These are phyloP conservation scores for Letharia columbiana DNA, from an alignment of 495 filamentous ascomycete species.

Conservation along the genomic window DNA sequence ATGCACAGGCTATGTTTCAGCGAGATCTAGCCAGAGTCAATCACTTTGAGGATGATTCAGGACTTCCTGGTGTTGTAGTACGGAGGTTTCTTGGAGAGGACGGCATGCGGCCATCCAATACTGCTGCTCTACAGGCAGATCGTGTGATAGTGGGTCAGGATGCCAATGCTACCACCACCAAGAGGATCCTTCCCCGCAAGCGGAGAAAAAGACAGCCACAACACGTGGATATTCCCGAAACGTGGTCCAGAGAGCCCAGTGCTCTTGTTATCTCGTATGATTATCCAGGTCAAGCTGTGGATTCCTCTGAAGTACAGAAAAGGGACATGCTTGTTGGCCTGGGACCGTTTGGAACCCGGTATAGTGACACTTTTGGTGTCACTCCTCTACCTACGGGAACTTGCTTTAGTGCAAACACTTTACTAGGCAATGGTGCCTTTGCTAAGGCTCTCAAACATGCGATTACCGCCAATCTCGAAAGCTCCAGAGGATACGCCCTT, in stretches of 20 bases:
- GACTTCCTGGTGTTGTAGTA: conserved; percentile 8
- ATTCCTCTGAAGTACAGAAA: not conserved
- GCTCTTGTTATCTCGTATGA: conserved; percentile 36
- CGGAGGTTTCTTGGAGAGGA: conserved; percentile 1
- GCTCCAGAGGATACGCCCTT: conserved; percentile 26
- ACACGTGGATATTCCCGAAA: conserved; percentile 42
- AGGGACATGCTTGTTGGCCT: conserved; percentile 34
- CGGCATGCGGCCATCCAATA: not conserved
- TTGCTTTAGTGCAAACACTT: conserved; percentile 67
- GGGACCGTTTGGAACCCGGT: conserved; percentile 53
- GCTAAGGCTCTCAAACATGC: conserved; percentile 38
- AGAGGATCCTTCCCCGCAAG: not conserved
- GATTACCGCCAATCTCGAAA: conserved; percentile 30
- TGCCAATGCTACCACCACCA: not conserved
- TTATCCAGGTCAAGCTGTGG: not conserved
- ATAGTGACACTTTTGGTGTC: conserved; percentile 68
- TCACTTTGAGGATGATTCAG: conserved; percentile 14
- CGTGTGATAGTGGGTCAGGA: not conserved
- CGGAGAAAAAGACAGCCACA: conserved; percentile 44
- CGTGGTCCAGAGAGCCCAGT: conserved; percentile 42
- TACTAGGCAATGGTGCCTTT: conserved; percentile 67
- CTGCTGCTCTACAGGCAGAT: not conserved
- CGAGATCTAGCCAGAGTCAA: conserved; percentile 18
- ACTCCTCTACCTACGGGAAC: conserved; percentile 55
- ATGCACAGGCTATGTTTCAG: conserved; percentile 17